These are phyloP conservation scores for Hondaea fermentalgiana DNA, from an alignment of 108 stramenopile genomes.

Conservation along the genomic window DNA sequence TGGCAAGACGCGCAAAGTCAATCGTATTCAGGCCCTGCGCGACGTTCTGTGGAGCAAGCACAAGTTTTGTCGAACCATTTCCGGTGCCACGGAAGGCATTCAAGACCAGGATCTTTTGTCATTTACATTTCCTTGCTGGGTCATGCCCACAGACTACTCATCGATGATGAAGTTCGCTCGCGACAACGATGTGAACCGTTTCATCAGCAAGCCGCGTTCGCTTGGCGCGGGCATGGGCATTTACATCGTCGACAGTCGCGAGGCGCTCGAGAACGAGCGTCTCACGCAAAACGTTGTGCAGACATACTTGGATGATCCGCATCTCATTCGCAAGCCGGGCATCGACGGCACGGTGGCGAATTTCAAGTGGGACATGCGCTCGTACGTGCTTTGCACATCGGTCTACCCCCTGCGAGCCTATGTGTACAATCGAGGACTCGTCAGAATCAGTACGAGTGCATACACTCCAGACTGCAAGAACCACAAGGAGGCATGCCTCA, in stretches of 20 bases:
- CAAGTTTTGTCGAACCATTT: background rate
- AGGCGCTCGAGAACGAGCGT: background rate
- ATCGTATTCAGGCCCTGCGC: background rate
- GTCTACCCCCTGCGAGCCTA: background rate
- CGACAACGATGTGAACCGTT: background rate
- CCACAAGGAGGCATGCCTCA: background rate
- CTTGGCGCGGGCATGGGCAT: constrained; percentile 15
- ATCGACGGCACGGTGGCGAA: background rate
- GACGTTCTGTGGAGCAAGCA: constrained; percentile 3
- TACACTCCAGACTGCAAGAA: constrained; percentile 1
- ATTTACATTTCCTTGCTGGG: constrained; percentile 10
- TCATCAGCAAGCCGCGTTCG: background rate
- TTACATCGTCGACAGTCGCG: background rate
- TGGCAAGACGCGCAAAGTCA: background rate
- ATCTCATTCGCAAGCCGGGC: background rate
- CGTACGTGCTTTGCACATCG: background rate
- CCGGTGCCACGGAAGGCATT: background rate
- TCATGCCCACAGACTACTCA: background rate
- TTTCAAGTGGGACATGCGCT: constrained; percentile 6
- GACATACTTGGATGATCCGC: background rate
- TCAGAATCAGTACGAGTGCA: background rate
- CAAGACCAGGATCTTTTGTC: background rate
- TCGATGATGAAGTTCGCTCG: background rate
- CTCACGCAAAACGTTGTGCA: background rate
- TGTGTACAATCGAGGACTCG: background rate